phyloP scores from a whole-genome alignment of 768 basidiomycete species.

The Asterophora parasitica region DNA sequence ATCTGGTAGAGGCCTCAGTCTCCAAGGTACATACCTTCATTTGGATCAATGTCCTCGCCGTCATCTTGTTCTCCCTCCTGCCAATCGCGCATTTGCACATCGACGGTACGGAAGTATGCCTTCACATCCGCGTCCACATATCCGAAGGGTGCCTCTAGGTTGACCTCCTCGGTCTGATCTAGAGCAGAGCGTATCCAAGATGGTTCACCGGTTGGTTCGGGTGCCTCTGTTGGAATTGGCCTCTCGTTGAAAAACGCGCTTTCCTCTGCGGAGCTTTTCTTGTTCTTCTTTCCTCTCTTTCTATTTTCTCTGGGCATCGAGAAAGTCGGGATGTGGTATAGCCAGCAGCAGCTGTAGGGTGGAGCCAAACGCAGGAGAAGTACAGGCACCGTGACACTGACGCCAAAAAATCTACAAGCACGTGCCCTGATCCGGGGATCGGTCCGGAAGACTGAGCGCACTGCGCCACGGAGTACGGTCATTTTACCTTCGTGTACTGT shows the following conservation, averaged over 20 bases:
- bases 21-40: slow-evolving; percentile 50
- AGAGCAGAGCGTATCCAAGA: slow-evolving; percentile 64
- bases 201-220: slow-evolving; percentile 37
- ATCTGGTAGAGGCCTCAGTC: slow-evolving; percentile 1
- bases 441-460: too few relatives aligned
- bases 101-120: slow-evolving; percentile 88
- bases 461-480: too few relatives aligned
- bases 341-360: background rate
- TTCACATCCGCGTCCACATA: slow-evolving; percentile 87
- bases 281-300: slow-evolving; percentile 17
- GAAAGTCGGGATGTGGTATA: background rate
- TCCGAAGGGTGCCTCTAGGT: slow-evolving; percentile 81
- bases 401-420: background rate
- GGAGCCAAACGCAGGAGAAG: too few relatives aligned
- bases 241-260: background rate
- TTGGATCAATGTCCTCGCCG: slow-evolving; percentile 50
- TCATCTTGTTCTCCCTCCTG: slow-evolving; percentile 53
- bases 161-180: slow-evolving; percentile 30
- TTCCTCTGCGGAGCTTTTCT: slow-evolving; percentile 10
- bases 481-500: too few relatives aligned
- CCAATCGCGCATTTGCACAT: slow-evolving; percentile 85
- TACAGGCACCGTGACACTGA: too few relatives aligned
- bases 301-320: slow-evolving; percentile 18
- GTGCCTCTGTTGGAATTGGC: slow-evolving; percentile 11
- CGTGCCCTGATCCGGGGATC: too few relatives aligned